These are phyloP conservation scores for Knoxdaviesia proteae DNA, from an alignment of 2,329 filamentous ascomycete genomes.

Conservation along the genomic window DNA sequence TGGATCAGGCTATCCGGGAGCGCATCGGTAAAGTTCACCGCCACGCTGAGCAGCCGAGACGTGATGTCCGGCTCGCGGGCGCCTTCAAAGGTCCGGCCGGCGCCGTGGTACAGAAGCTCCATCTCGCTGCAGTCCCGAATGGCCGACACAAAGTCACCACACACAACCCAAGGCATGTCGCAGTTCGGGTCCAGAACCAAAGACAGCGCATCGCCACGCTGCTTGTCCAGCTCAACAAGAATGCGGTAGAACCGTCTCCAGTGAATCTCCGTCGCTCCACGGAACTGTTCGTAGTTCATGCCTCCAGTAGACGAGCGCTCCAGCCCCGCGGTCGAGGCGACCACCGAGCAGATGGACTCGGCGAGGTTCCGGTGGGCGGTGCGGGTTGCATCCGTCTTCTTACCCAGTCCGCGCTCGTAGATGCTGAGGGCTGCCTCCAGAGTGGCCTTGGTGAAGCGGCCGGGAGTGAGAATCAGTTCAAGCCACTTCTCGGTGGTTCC, in stretches of 20 bases:
- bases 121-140: slow-evolving; percentile 61
- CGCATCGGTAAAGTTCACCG: slow-evolving; percentile 45
- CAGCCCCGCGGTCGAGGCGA: slow-evolving; percentile 48
- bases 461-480: slow-evolving; percentile 61
- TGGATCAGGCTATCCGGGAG: slow-evolving; percentile 51
- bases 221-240: slow-evolving; percentile 67
- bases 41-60: slow-evolving; percentile 41
- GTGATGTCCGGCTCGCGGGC: slow-evolving; percentile 24
- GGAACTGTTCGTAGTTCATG: slow-evolving; percentile 58
- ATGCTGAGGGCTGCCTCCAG: slow-evolving; percentile 68
- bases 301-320: slow-evolving; percentile 38
- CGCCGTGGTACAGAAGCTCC: slow-evolving; percentile 45
- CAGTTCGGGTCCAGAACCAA: slow-evolving; percentile 51
- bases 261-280: slow-evolving; percentile 53
- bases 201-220: slow-evolving; percentile 62
- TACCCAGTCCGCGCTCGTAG: slow-evolving; percentile 46
- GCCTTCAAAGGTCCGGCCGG: background rate
- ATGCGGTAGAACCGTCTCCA: slow-evolving; percentile 84
- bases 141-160: slow-evolving; percentile 61
- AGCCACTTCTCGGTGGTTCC: slow-evolving; percentile 75
- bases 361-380: slow-evolving; percentile 38
- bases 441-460: slow-evolving; percentile 58
- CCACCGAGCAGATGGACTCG: slow-evolving; percentile 53
- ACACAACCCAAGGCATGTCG: slow-evolving; percentile 64
- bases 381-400: slow-evolving; percentile 16